Conservation (phyloP, 306 rosid genomes). For the Sicyos baderoa region DNA sequence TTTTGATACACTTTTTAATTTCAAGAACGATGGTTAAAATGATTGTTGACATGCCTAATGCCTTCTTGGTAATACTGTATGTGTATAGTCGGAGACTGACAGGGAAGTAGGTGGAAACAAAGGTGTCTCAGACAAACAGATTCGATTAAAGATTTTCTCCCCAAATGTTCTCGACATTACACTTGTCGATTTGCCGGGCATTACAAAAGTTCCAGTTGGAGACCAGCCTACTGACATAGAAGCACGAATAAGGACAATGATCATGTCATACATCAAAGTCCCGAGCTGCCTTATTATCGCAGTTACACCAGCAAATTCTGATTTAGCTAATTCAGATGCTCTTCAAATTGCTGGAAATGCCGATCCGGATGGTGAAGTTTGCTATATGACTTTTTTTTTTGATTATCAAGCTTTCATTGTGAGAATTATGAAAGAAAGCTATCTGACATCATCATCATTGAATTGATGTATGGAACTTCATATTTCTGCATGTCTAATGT, state of each 20-base stretch:
- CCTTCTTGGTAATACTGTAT: not conserved
- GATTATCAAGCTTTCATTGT: too few relatives aligned
- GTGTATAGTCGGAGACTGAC: constrained; percentile 31
- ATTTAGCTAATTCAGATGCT: constrained; percentile 37
- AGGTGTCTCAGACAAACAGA: constrained; percentile 32
- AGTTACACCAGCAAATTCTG: constrained; percentile 37
- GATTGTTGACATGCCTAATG: not conserved
- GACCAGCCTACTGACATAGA: constrained; percentile 40
- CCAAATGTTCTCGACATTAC: constrained; percentile 35
- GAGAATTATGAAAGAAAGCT: too few relatives aligned
- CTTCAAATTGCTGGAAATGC: constrained; percentile 38
- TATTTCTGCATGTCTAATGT: not conserved
- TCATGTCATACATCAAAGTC: constrained; percentile 25
- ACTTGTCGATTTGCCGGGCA: constrained; percentile 39
- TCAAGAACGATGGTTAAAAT: not conserved
- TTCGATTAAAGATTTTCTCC: constrained; percentile 31
- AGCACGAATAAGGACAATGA: constrained; percentile 33
- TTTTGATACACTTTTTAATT: not conserved
- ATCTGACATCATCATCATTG: too few relatives aligned
- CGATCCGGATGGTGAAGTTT: constrained; percentile 30
- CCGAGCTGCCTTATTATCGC: constrained; percentile 32
- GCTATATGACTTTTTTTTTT: not conserved
- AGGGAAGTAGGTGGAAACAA: constrained; percentile 31
- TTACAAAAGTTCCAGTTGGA: constrained; percentile 37
- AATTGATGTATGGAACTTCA: not conserved